Evolutionary conservation across 2,329 filamentous ascomycete species (phyloP).

Genomic region (Diplodia scrobiculata): DNA sequence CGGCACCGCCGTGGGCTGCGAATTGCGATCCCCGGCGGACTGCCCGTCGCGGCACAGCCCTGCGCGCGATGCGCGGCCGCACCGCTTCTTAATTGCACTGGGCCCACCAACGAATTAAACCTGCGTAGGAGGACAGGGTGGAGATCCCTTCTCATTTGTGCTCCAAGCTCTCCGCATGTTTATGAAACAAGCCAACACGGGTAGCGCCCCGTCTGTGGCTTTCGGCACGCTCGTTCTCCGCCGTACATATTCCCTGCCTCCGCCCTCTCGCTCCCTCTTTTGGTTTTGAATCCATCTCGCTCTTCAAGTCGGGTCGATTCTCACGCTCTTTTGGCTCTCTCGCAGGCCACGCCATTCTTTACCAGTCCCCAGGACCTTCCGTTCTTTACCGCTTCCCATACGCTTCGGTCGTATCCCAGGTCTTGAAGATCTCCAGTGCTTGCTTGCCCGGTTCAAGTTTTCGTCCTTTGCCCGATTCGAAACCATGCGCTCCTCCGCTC

Average conservation of each 20-base stretch:
- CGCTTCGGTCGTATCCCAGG: conserved; percentile 23
- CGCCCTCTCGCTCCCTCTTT: conserved; percentile 4
- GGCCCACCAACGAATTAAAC: conserved; percentile 27
- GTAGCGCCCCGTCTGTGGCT: conserved; percentile 24
- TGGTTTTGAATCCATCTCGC: conserved; percentile 14
- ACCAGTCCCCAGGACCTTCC: conserved; percentile 16
- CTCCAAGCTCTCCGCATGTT: conserved; percentile 29
- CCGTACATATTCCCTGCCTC: conserved; percentile 7
- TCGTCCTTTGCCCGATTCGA: conserved; percentile 6
- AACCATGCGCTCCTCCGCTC: conserved; percentile 28
- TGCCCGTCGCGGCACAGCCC: not conserved
- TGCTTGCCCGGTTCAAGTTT: conserved; percentile 12
- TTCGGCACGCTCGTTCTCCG: conserved; percentile 5
- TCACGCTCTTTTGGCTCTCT: conserved; percentile 27
- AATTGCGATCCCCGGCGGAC: conserved; percentile 7
- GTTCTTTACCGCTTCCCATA: conserved; percentile 8
- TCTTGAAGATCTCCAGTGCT: conserved; percentile 24
- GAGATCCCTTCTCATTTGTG: conserved; percentile 29
- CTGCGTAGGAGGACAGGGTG: conserved; percentile 12
- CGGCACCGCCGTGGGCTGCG: not conserved
- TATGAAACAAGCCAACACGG: conserved; percentile 27
- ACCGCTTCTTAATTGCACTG: conserved; percentile 16
- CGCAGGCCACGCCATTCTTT: conserved; percentile 21
- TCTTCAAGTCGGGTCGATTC: conserved; percentile 22
- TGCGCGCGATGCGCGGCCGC: conserved; percentile 13